Base-by-base conservation (phyloP, 1,284 basidiomycete genomes). In the Cutaneotrichosporon cutaneum region DNA sequence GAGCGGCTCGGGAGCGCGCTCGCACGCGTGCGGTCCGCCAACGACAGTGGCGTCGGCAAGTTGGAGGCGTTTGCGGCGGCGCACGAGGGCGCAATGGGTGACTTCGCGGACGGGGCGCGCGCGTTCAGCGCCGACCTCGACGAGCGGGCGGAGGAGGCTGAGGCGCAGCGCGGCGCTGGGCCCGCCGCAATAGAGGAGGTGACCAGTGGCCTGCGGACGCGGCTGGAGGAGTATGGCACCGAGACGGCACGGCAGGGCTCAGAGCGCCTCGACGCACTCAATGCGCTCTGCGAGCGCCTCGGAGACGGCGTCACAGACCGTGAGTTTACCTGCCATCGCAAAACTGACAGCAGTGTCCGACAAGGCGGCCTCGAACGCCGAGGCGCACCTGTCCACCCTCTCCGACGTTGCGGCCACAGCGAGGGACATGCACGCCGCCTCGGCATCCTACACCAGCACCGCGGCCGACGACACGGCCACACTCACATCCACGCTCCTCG, bases 1-100 rank as follows among this genome's bases (percentile, higher is more conserved):
- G 81, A 83, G 21, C 85, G 85, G n/a, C 80, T 94, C 50, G 82
- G 83, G 22, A 83, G 85, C 14, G 84, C 86, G 0, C 82, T 92
- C 54, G 79, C 78, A 1, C 75, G 80, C 30, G 80, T 90, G 36
- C 83, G 85, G 60, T 77, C 81, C 24, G 85, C 82, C 52, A 90
- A 90, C 68, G 76, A 78, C 4, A 77, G 82, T 53, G 85, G 84
- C 2, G 16, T 65, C 14, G 13, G 21, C 6, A 44, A 44, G 26
- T 44, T 67, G 39, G 42, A 32, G 32, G 51, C 42, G 21, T 60
- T 62, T 35, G 52, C 35, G 50, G 22, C 16, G 0, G 48, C 56
- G 8, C 60, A 62, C 22, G 50, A 10, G 13, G 47, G 3, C 0
- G 45, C 50, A 0, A 35, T 56, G 8, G 57, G n/a, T 1, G 44